Evolutionary conservation across 1,139 yeast species (phyloP), one percentile per base, ranked within the genome.

Genomic region (Sugiyamaella grinbergsii): DNA sequence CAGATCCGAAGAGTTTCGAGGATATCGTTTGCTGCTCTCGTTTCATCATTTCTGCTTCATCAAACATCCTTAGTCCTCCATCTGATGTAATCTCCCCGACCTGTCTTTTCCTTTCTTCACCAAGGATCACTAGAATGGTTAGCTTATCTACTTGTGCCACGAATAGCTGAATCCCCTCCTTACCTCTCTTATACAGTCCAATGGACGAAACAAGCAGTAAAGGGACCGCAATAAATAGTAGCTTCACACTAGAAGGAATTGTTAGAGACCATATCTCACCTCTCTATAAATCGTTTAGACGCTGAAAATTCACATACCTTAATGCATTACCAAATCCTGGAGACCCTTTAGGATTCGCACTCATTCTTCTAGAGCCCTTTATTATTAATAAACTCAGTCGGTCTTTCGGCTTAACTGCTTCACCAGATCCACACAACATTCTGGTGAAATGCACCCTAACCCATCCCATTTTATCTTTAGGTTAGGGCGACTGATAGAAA

Each of bases 71-170:
- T 5, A 76, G 65, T 2, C 74, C 68, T 0, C 81, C 81, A 52
- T 77, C 81, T 0, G 73, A 71, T 49, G 77, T 71, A 51, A 71
- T 67, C 50, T 75, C 80, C 5, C 82, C 83, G 15, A 70, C 64
- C 56, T 77, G 82, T 2, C 70, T 69, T 42, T 69, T 70, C 57
- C 78, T 70, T 53, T 75, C 77, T 26, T 74, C 72, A 4, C 80
- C 80, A 1, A 70, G 62, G 23, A 72, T 62, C 32, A 74, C 71
- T 42, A 22, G 22, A 36, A 33, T 8, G 4, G 22, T 33, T 33
- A 33, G 37, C 22, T 18, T 3, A 4, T 3, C 4, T 8, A 8
- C 2, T 15, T 16, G 6, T 8, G 20, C n/a, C 23, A 16, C 23
- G 11, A 33, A 16, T 33, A 20, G n/a, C n/a, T n/a, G 10, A 29